Evolutionary conservation across 192 early-diverging fungal genomes (phyloP).

Genomic region (Mycoemilia scoparia): DNA sequence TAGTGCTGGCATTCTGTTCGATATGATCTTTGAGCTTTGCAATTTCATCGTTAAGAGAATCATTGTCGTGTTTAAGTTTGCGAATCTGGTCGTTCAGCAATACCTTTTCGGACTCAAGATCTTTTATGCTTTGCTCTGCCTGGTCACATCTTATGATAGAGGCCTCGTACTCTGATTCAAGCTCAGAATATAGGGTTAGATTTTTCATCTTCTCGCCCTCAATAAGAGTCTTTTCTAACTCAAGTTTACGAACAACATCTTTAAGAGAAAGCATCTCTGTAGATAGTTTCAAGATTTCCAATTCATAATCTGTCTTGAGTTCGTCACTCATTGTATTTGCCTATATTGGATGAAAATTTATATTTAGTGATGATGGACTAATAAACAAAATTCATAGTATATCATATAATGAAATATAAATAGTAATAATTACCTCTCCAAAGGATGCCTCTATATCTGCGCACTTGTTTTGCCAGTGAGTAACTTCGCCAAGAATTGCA

Average conservation of each 20-base stretch:
- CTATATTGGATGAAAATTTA: too few species aligned
- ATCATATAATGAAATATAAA: too few species aligned
- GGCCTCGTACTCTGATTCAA: slow-evolving; percentile 1
- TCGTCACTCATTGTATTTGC: slow-evolving; percentile 10
- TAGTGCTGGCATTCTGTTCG: too few species aligned
- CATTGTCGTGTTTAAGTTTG: slow-evolving; percentile 5
- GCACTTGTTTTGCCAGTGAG: slow-evolving; percentile 21
- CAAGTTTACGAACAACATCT: slow-evolving; percentile 23
- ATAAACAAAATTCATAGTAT: too few species aligned
- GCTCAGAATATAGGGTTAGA: slow-evolving; percentile 12
- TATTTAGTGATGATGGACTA: too few species aligned
- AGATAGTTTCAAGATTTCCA: slow-evolving; percentile 20
- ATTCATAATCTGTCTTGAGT: slow-evolving; percentile 18
- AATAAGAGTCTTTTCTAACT: slow-evolving; percentile 19
- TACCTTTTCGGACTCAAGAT: slow-evolving; percentile 13
- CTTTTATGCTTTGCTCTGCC: slow-evolving; percentile 6
- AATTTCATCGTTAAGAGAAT: too few species aligned
- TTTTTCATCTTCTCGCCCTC: slow-evolving; percentile 17
- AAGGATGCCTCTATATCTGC: slow-evolving; percentile 15
- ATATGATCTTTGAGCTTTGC: too few species aligned
- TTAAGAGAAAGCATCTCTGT: slow-evolving; percentile 23
- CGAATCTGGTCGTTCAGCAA: slow-evolving; percentile 7
- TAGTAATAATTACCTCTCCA: slow-evolving; percentile 4
- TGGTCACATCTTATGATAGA: not conserved
- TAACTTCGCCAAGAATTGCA: slow-evolving; percentile 16